Base-by-base conservation (phyloP, 495 filamentous ascomycete genomes). In the Poronia punctata region DNA sequence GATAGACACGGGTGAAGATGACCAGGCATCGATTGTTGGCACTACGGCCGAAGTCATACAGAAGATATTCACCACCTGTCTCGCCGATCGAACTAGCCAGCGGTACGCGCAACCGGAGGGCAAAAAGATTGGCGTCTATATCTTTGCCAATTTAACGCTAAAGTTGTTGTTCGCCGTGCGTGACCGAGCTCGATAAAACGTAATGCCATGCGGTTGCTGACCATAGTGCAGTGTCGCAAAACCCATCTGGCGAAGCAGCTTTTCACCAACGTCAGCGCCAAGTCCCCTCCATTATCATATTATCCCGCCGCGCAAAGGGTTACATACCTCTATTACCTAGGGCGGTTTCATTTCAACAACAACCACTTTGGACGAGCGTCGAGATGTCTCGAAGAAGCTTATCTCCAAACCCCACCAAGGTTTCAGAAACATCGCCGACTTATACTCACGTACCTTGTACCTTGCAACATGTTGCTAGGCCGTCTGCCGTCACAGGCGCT, bases 311-410 rank as follows among this genome's bases (percentile, higher is more conserved):
- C 86, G 7, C 86, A 96, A 43, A 77, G 86, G 27, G 85, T 93
- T 19, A 88, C 90, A 15, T 97, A 88, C 57, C 79, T 95, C 5
- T 96, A 95, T 63, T 96, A 95, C 54, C 83, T 95, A 12, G 90
- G 90, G 20, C 83, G 88, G 26, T 95, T 89, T 54, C 73, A 84
- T 44, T 88, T 95, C 53, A 76, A 80, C 39, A 86, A 85, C 45
- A 82, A 74, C 29, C 80, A 94, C 50, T 95, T 85, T 62, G 78
- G 76, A 48, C 74, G 77, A 10, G 85, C 90, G 0, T 77, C 80
- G 38, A 67, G 75, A 18, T 85, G 79, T 27, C 68, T 95, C 9
- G 78, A 89, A 51, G 68, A 78, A 18, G 85, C 90, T 2, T 95
- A 95, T 62, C 64, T 78, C 21, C 82, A 94, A 62, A 84, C 82